Evolutionary conservation across 2,329 filamentous ascomycete species (phyloP), one percentile per base, ranked within the genome.

Genomic region (Taxawa tesnikishii): DNA sequence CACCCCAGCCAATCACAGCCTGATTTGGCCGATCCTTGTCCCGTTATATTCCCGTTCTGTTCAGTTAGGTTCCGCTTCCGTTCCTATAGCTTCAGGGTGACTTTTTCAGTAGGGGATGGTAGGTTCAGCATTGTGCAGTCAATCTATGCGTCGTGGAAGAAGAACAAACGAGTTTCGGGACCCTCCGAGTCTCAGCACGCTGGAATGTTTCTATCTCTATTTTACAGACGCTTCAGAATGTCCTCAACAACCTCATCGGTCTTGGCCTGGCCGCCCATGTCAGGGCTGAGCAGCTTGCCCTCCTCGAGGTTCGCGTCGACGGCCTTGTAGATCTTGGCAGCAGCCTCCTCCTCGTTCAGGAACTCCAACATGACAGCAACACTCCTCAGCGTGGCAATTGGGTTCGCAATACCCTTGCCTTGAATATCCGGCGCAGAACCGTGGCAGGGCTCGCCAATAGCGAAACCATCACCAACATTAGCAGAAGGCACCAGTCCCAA

Each of bases 361-460:
- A 96, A 98, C 67, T 96, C 88, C 43, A 98, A 69, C 90, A 98
- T 96, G 40, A 94, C 68, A 19, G 82, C 90, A 11, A 85, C 80
- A 58, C 82, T 90, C 52, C 90, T 70, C 43, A 98, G 71, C 7
- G 90, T 96, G 21, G 90, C 90, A 51, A 98, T 92, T 15, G 90
- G 90, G 63, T 98, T 98, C 45, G 90, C 85, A 52, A 98, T 88
- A 43, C 79, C 76, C 68, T 80, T 68, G 45, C 90, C 90, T 73
- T 85, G 78, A 43, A 98, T 98, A 54, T 98, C 90, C 5, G 90
- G 90, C 17, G 90, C 90, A 49, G 79, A 87, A 29, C 90, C 90
- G 60, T 98, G 90, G 67, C 90, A 96, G 33, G 90, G 90, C 73
- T 98, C 90, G 43, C 90, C 90, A 49, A 98, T 96, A 45, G 84